Base-by-base conservation (phyloP, 805 yeast genomes). In the Lipomyces chichibuensis region DNA sequence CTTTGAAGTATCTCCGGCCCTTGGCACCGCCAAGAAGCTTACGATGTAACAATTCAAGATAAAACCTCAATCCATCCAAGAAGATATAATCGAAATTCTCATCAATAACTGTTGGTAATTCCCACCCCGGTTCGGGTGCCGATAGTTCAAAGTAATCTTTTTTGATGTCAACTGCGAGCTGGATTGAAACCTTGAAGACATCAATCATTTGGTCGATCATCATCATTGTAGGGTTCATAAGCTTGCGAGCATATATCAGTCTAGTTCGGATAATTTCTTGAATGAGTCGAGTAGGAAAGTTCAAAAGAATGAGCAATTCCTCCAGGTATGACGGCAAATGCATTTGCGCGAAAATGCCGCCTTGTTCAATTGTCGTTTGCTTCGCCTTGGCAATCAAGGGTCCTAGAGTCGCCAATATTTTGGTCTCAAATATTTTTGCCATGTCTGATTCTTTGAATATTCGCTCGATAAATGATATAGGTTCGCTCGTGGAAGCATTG, bases 151-250 rank as follows among this genome's bases (percentile, higher is more conserved):
- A 78, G 58, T 89, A 84, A 0, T 91, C 86, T 65, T 85, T 85
- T 75, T 92, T 88, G 60, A 92, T 85, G 70, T 87, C 89, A 20
- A 91, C 82, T 0, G 97, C 93, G 43, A 92, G 80, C 59, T 85
- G 84, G 65, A 94, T 85, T 75, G 91, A 92, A 1, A 88, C 84
- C 71, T 88, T 88, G 75, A 94, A 89, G 76, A 92, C 97, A 57
- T 87, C 92, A 68, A 94, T 85, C 84, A 92, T 89, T 78, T 94
- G 97, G 77, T 95, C 99, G 72, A 95, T 91, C 88, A 92, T 91
- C 92, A 92, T 90, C 87, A 93, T 86, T 0, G 98, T 92, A 1
- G 97, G 97, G 73, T 89, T 90, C 62, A 84, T 86, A 59, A 94
- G 79, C 74, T 89, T 89, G 76, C 85, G 83, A 1, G 98, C 97